Percentiles rank a stretch among this genome's conserved stretches.
These are phyloP conservation scores for Pseudomonodictys pantanalensis DNA, from an alignment of 495 filamentous ascomycete species.

Conservation along the genomic window DNA sequence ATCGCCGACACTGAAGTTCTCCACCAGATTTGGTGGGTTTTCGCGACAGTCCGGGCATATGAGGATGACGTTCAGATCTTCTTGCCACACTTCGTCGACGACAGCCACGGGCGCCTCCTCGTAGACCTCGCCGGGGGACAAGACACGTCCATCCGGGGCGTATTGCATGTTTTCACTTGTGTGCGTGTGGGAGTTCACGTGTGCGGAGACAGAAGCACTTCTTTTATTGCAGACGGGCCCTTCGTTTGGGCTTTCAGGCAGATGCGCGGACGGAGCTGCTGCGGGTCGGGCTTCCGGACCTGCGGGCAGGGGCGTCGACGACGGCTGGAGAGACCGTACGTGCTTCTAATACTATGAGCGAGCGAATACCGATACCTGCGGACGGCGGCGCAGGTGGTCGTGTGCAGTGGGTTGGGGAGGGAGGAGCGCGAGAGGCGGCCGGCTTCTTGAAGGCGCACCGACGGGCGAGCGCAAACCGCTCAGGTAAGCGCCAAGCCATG, in stretches of 20 bases:
- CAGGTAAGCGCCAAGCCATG: background rate
- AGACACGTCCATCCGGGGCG: conserved; percentile 33
- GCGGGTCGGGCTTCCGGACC: background rate
- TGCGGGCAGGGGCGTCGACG: background rate
- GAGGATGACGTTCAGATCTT: conserved; percentile 79
- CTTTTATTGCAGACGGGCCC: background rate
- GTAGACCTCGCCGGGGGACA: conserved; percentile 43
- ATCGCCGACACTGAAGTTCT: conserved; percentile 88
- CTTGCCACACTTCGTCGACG: conserved; percentile 53
- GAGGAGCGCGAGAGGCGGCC: background rate
- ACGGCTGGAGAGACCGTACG: background rate
- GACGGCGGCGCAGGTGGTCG: conserved; percentile 12
- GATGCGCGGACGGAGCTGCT: background rate
- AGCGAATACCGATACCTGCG: conserved; percentile 12
- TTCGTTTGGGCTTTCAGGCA: background rate
- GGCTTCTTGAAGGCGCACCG: background rate
- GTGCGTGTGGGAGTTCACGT: background rate
- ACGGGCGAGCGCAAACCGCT: background rate
- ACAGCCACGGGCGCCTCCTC: conserved; percentile 24
- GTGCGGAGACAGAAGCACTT: background rate
- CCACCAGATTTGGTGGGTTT: conserved; percentile 81
- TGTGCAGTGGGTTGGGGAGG: conserved; percentile 2
- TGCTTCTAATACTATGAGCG: conserved; percentile 8
- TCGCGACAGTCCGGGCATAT: conserved; percentile 90
- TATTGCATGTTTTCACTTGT: background rate